Evolutionary conservation across 179 eudicot species (phyloP).

Genomic region (Patellifolia procumbens): DNA sequence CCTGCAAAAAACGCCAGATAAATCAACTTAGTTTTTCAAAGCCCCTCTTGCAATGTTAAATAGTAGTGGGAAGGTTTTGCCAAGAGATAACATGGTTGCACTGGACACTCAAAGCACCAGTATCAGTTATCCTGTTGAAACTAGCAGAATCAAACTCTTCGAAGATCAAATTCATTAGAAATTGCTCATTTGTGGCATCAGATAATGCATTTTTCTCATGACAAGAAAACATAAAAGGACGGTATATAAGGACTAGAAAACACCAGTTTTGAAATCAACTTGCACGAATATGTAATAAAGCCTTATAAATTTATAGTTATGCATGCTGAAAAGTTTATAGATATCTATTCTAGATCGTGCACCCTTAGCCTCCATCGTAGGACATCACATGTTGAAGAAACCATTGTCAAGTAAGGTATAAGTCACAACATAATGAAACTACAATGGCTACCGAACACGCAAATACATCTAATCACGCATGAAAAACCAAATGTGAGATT

Average conservation of each 20-base stretch:
- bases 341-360: neutral
- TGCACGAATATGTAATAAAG: neutral
- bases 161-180: neutral
- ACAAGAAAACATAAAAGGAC: neutral
- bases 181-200: neutral
- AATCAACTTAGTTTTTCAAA: constrained; percentile 7
- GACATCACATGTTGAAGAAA: neutral
- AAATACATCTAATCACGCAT: neutral
- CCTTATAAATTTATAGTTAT: too few species aligned
- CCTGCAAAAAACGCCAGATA: constrained; percentile 53
- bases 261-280: neutral
- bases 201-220: neutral
- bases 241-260: neutral
- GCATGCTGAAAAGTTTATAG: too few species aligned
- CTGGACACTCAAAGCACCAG: neutral
- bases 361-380: neutral
- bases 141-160: neutral
- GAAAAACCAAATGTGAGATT: neutral
- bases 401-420: neutral
- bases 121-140: neutral
- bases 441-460: neutral
- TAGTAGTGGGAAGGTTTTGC: too few species aligned
- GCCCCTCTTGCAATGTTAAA: neutral
- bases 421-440: constrained; percentile 7
- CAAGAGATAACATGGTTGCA: neutral